Percentiles rank a stretch among this genome's conserved stretches.
Evolutionary conservation across 352 stramenopile species (phyloP).

Genomic region (Globisporangium parvum): DNA sequence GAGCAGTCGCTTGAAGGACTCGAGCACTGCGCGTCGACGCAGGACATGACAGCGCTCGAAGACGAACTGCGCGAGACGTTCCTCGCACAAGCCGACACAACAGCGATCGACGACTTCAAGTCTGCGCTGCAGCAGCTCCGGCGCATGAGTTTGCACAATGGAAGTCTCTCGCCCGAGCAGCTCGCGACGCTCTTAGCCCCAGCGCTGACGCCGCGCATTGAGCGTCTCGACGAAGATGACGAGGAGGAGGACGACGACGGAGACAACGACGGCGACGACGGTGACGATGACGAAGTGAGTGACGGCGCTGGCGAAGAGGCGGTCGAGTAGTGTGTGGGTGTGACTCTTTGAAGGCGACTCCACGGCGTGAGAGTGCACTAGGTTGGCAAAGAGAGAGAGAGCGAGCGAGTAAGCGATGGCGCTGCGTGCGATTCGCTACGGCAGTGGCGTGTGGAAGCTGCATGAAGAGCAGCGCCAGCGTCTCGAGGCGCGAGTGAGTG

Average conservation of each 20-base stretch:
- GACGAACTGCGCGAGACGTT: slow-evolving; percentile 61
- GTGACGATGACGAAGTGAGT: slow-evolving; percentile 15
- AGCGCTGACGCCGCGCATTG: background rate
- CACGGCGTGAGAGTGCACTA: background rate
- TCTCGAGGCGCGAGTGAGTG: slow-evolving; percentile 9
- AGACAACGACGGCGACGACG: slow-evolving; percentile 24
- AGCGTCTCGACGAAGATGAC: slow-evolving; percentile 4
- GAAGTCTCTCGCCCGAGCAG: slow-evolving; percentile 12
- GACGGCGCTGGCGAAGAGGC: slow-evolving; percentile 3
- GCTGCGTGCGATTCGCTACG: slow-evolving; percentile 21
- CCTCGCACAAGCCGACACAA: slow-evolving; percentile 50
- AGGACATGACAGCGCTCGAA: slow-evolving; percentile 47
- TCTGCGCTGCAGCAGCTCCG: slow-evolving; percentile 53
- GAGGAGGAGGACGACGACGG: slow-evolving; percentile 18
- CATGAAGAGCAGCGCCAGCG: slow-evolving; percentile 18
- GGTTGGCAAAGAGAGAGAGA: background rate
- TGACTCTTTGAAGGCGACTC: no score
- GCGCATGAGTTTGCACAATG: slow-evolving; percentile 23
- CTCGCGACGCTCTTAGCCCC: slow-evolving; percentile 10
- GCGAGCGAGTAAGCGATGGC: slow-evolving; percentile 6
- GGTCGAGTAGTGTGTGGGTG: background rate
- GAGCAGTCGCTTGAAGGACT: slow-evolving; percentile 19
- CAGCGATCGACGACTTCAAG: slow-evolving; percentile 65
- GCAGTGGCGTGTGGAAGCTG: slow-evolving; percentile 27
- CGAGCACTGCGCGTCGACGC: slow-evolving; percentile 2